Evolutionary conservation across 2,329 filamentous ascomycete genomes (phyloP), one percentile per base, ranked within the genome.

Genomic region (Grosmannia clavigera): DNA sequence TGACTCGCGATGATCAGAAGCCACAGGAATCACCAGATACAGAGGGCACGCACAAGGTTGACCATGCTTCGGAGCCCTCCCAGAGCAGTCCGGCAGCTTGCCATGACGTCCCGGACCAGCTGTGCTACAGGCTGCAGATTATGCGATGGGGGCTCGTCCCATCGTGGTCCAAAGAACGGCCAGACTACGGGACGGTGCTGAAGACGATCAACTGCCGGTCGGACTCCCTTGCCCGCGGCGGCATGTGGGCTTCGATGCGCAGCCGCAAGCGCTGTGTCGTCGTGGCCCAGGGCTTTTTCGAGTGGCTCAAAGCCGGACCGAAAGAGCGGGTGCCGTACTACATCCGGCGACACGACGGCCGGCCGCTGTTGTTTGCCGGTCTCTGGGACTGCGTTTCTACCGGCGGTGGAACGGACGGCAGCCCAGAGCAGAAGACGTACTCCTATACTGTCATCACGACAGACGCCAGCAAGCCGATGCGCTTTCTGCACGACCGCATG

Each of bases 71-170:
- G 40, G 40, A 43, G 12, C 1, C 14, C 12, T 16, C 4, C 16
- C 16, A 22, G 25, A 55, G 12, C 12, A 38, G 12, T 10, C 10
- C 2, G 9, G 35, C 35, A 10, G 9, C 10, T 38, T 10, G 3
- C 35, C 35, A 43, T 19, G 40, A 43, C 5, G 19, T 46, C 14
- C 16, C 19, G 33, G 19, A 29, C 14, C 11, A n/a, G 14, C 14
- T 43, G 9, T 83, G 75, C 65, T 96, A 95, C 75, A 92, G 88
- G 71, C 76, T 99, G 10, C 91, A 96, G 70, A 80, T 85, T 2
- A 97, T 97, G 88, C 92, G 90, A 79, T 99, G 94, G 94, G 94
- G 92, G 0, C 79, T 99, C 7, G 79, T 97, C 16, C 92, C 94
- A 0, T 96, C 87, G 72, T 97, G 92, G 92, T 95, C 89, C 3